A percentile compares a stretch with the other conserved stretches of the same genome.
phyloP scores from a whole-genome alignment of 768 basidiomycete species.

The Suillus placidus region DNA sequence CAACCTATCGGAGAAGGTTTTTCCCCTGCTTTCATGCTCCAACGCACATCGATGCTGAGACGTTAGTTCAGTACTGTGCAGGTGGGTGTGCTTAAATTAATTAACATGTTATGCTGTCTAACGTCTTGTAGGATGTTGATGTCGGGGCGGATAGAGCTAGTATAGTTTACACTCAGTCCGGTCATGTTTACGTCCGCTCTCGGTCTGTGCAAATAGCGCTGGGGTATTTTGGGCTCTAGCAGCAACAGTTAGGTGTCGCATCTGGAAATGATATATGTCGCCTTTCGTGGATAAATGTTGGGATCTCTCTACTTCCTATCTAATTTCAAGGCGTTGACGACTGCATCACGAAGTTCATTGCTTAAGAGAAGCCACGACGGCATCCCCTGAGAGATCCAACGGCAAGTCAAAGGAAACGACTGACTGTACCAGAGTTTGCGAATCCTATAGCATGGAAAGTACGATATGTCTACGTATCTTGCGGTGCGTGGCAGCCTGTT shows the following conservation, averaged over 20 bases:
- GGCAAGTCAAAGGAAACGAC: slow-evolving; percentile 37
- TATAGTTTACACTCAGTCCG: slow-evolving; percentile 91
- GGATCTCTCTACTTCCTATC: not conserved
- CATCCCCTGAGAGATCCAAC: slow-evolving; percentile 43
- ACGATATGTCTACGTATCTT: slow-evolving; percentile 58
- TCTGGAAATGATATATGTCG: no score
- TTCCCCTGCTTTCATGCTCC: slow-evolving; percentile 60
- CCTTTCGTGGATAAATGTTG: not conserved
- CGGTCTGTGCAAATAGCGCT: slow-evolving; percentile 85
- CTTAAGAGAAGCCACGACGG: slow-evolving; percentile 19
- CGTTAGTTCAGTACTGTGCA: slow-evolving; percentile 85
- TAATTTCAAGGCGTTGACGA: slow-evolving; percentile 49
- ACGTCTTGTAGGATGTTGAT: slow-evolving; percentile 70
- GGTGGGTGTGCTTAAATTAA: slow-evolving; percentile 40
- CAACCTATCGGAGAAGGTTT: slow-evolving; percentile 36
- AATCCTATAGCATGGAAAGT: slow-evolving; percentile 52
- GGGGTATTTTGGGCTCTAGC: slow-evolving; percentile 84
- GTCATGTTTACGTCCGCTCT: slow-evolving; percentile 80
- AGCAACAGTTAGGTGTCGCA: no score
- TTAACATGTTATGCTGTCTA: slow-evolving; percentile 8
- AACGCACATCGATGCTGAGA: slow-evolving; percentile 86
- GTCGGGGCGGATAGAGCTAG: slow-evolving; percentile 75
- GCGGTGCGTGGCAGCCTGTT: not conserved
- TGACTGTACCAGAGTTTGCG: slow-evolving; percentile 57
- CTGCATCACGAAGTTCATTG: slow-evolving; percentile 22